A percentile compares a stretch with the other conserved stretches of the same genome.
Evolutionary conservation across 2,329 filamentous ascomycete species (phyloP).

Genomic region (Thermothelomyces thermophilus): DNA sequence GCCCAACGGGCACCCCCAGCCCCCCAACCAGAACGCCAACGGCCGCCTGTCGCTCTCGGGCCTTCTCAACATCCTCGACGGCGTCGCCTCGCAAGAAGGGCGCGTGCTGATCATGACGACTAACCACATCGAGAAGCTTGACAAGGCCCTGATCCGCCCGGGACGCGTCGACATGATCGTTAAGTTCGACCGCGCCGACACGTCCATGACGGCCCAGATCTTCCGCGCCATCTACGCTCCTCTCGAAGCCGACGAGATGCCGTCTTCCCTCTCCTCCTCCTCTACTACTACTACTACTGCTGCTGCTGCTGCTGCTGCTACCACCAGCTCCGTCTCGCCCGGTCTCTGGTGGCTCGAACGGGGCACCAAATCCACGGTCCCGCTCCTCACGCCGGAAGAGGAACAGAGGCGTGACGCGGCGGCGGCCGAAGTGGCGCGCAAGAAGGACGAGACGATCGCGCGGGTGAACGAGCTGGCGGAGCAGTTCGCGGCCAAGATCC

Average conservation of each 20-base stretch:
- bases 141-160: slow-evolving; percentile 56
- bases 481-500: slow-evolving; percentile 45
- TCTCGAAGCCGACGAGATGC: slow-evolving; percentile 40
- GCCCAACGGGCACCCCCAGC: neutral
- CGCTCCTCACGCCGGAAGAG: slow-evolving; percentile 7
- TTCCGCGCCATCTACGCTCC: slow-evolving; percentile 53
- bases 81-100: slow-evolving; percentile 58
- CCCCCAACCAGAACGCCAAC: slow-evolving; percentile 18
- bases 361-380: slow-evolving; percentile 1
- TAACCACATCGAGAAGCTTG: slow-evolving; percentile 56
- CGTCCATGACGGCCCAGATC: slow-evolving; percentile 45
- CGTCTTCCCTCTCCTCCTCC: neutral
- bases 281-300: too few species aligned
- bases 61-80: slow-evolving; percentile 74
- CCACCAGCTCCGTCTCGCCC: neutral
- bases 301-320: too few species aligned
- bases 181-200: slow-evolving; percentile 49
- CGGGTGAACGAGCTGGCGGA: slow-evolving; percentile 41
- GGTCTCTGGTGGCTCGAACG: slow-evolving; percentile 6
- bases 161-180: slow-evolving; percentile 56
- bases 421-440: slow-evolving; percentile 27
- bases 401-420: slow-evolving; percentile 22
- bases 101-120: slow-evolving; percentile 60
- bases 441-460: slow-evolving; percentile 31
- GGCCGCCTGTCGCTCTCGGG: slow-evolving; percentile 62